Evolutionary conservation across 2,329 filamentous ascomycete genomes (phyloP).

Genomic region (Anthostomella pinea): DNA sequence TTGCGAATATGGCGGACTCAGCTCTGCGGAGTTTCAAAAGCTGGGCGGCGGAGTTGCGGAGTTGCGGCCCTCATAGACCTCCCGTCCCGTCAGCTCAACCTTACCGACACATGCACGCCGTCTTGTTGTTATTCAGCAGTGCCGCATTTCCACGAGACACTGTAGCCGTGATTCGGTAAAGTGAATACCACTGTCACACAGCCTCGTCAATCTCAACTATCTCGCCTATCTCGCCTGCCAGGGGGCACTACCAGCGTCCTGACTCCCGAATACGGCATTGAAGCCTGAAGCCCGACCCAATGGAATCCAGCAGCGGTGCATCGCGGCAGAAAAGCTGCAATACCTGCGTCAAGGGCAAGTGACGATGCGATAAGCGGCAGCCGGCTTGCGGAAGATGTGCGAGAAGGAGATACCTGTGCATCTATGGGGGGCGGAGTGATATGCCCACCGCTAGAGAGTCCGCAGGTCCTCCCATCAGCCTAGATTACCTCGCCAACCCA

Average conservation of each 20-base stretch:
- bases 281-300: background rate
- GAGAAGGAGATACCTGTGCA: conserved; percentile 40
- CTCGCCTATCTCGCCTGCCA: too few species aligned
- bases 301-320: conserved; percentile 9
- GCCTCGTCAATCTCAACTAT: too few species aligned
- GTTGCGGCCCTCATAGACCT: too few species aligned
- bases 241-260: background rate
- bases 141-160: too few species aligned
- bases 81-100: too few species aligned
- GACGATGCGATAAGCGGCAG: conserved; percentile 45
- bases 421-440: conserved; percentile 30
- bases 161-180: too few species aligned
- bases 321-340: conserved; percentile 53
- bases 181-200: too few species aligned
- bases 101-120: too few species aligned
- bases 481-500: conserved; percentile 31
- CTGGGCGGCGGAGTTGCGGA: conserved; percentile 18
- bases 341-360: conserved; percentile 46
- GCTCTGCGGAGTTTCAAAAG: conserved; percentile 11
- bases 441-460: conserved; percentile 5
- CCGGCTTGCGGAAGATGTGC: conserved; percentile 43
- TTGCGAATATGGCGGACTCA: conserved; percentile 1
- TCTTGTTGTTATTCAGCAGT: conserved; percentile 1
- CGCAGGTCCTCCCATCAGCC: conserved; percentile 33
- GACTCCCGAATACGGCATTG: background rate